Percentiles rank a stretch among this genome's conserved stretches.
These are phyloP conservation scores for Diaporthe citrichinensis DNA, from an alignment of 2,329 filamentous ascomycete genomes.

Conservation along the genomic window DNA sequence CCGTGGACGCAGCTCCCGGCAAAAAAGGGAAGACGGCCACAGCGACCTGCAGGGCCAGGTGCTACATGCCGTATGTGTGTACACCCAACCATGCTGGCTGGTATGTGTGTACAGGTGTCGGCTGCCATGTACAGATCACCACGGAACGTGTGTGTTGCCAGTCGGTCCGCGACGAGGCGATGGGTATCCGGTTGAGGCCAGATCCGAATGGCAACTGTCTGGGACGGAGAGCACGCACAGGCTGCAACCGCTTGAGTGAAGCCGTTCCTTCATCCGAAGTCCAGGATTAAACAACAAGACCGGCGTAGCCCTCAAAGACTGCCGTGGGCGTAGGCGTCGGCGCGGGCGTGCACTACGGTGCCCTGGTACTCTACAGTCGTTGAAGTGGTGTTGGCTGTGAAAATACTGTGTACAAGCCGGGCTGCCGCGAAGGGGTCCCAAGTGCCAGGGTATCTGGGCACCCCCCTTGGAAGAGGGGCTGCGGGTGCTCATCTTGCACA, in stretches of 20 bases:
- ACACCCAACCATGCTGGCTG: conserved; percentile 25
- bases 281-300: not conserved
- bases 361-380: not conserved
- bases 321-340: conserved; percentile 9
- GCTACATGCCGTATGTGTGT: conserved; percentile 24
- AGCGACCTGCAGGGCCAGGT: conserved; percentile 32
- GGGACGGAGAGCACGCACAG: not conserved
- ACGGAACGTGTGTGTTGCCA: not conserved
- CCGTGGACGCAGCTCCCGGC: conserved; percentile 32
- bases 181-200: conserved; percentile 16
- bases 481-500: conserved; percentile 35
- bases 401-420: conserved; percentile 7
- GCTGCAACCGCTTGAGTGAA: not conserved
- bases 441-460: conserved; percentile 9
- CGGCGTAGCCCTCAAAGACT: conserved; percentile 4
- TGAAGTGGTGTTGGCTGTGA: not conserved
- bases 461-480: conserved; percentile 32
- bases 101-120: conserved; percentile 16
- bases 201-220: conserved; percentile 20
- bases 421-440: conserved; percentile 2
- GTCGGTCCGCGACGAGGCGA: conserved; percentile 2
- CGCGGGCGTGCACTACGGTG: not conserved
- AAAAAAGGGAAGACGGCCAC: conserved; percentile 13
- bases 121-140: conserved; percentile 15
- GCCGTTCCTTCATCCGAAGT: conserved; percentile 1